Conservation (phyloP, 345 rosid species). For the Eucalyptus erythrocorys region DNA sequence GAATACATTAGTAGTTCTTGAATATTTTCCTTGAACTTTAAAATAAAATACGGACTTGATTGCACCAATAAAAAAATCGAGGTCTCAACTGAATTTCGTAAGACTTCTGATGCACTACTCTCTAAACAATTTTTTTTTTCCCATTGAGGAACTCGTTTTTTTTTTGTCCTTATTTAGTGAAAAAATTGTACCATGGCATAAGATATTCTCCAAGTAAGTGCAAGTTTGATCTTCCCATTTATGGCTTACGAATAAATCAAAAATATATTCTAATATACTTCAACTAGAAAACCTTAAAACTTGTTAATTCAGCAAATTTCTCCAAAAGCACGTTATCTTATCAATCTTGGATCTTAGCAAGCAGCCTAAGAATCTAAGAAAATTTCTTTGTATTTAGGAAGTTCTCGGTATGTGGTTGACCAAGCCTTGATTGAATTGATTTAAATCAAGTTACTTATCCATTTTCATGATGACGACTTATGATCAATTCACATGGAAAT, state of each 20-base stretch:
- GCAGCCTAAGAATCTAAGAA: background rate
- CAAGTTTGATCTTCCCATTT: no score
- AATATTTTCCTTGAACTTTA: no score
- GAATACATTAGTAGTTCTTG: background rate
- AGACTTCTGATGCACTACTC: background rate
- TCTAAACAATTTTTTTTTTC: no score
- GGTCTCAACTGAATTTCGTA: background rate
- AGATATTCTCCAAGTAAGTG: no score
- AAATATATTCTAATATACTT: no score
- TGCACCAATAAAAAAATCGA: background rate
- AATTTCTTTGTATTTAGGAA: background rate
- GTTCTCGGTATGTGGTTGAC: background rate
- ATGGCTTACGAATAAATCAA: background rate
- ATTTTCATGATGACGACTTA: background rate
- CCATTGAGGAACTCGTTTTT: no score
- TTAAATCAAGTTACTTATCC: background rate
- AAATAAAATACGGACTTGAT: no score
- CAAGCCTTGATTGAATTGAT: background rate
- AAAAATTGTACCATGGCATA: no score
- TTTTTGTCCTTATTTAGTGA: no score
- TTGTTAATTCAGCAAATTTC: background rate
- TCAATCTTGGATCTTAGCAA: background rate
- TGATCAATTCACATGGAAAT: accelerated
- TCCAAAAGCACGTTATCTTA: no score
- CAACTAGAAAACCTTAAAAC: background rate